Evolutionary conservation across 345 rosid species (phyloP), one percentile per base, ranked within the genome.

Genomic region (Eucalyptus globulus): DNA sequence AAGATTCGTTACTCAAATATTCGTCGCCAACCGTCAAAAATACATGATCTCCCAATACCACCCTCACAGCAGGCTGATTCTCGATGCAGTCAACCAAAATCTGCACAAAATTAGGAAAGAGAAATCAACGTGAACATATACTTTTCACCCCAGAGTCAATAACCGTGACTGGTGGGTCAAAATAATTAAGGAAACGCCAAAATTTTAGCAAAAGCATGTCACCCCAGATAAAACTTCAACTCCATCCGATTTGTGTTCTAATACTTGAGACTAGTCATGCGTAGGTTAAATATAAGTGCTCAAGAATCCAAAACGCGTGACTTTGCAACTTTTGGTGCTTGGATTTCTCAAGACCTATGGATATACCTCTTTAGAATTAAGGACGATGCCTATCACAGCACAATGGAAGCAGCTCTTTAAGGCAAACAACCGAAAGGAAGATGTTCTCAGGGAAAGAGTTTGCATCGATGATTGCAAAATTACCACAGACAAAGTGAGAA

Each of bases 11-110:
- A 62, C 91, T 91, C 88, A 88, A 90, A 50, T 87, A 89, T 86
- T 91, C 91, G 60, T 97, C 97, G 4, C 97, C 95, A 5, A 91
- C 94, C 1, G 94, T 92, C 90, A 98, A 92, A 89, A 93, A 94
- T 5, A 96, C 89, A 53, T 96, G 97, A 65, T 94, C 90, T 86
- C 96, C 99, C 24, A 94, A 90, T 27, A 72, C 91, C 89, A 97
- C 90, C 43, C 89, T 93, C 80, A 91, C 94, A 3, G 89, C 80
- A 49, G 98, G 97, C 89, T 91, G 89, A 31, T 94, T 93, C 51
- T 95, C 98, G 12, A 97, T 90, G 94, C 93, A 92, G 89, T 90
- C 90, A 16, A 96, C 94, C 56, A 80, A 88, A 34, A 96, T 91
- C 99, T 96, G 95, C 90, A 69, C 86, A 65, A n/a, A 43, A 45